A percentile compares a stretch with the other conserved stretches of the same genome.
These are phyloP conservation scores for Myxozyma mucilagina DNA, from an alignment of 805 yeast genomes.

Conservation along the genomic window DNA sequence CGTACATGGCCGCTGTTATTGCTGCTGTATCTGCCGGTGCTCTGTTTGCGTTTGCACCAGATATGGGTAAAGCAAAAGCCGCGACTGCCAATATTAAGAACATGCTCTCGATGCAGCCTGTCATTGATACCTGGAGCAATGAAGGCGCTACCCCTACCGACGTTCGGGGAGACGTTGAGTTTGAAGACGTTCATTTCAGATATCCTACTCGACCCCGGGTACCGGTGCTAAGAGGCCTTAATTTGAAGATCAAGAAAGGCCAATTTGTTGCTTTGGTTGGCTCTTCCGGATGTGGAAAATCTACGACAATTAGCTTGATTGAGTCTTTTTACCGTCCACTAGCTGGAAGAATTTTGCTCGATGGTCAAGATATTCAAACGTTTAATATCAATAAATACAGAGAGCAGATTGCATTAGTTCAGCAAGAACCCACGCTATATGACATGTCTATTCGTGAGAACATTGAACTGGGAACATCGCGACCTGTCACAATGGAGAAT, in stretches of 20 bases:
- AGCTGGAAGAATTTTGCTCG: constrained; percentile 52
- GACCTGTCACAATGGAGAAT: constrained; percentile 45
- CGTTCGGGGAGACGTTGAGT: constrained; percentile 53
- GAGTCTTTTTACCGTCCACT: constrained; percentile 55
- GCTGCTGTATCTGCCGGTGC: constrained; percentile 47
- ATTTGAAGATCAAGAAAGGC: constrained; percentile 51
- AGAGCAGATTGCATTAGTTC: constrained; percentile 57
- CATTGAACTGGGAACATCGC: constrained; percentile 52
- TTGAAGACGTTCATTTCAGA: constrained; percentile 59
- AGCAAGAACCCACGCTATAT: constrained; percentile 61
- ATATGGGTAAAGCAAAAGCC: constrained; percentile 44
- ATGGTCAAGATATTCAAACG: constrained; percentile 51
- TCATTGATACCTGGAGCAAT: constrained; percentile 39
- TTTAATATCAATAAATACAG: constrained; percentile 54
- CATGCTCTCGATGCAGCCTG: constrained; percentile 38
- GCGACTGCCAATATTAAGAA: constrained; percentile 41
- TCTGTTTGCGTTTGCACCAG: constrained; percentile 45
- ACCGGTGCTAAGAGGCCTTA: constrained; percentile 53
- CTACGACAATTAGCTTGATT: constrained; percentile 56
- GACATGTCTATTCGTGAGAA: constrained; percentile 59
- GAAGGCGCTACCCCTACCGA: constrained; percentile 38
- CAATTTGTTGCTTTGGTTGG: constrained; percentile 67
- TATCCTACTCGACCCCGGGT: constrained; percentile 63
- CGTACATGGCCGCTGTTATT: constrained; percentile 41
- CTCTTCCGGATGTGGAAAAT: constrained; percentile 63